A percentile compares a stretch with the other conserved stretches of the same genome.
phyloP scores from a whole-genome alignment of 2,329 filamentous ascomycete genomes.

The Phaeoacremonium minimum region DNA sequence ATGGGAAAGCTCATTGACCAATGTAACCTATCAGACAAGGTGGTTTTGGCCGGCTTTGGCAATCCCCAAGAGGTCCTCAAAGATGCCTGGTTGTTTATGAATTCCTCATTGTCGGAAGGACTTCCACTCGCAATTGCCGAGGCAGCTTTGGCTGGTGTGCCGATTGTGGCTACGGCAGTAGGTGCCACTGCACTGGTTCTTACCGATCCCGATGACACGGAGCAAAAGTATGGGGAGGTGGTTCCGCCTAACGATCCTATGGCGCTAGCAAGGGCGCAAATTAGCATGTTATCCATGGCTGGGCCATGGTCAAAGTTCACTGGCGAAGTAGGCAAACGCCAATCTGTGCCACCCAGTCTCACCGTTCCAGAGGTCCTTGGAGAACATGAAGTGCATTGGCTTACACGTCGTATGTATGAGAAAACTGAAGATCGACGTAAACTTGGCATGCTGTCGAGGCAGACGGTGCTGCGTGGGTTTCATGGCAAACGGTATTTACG shows the following conservation, averaged over 20 bases:
- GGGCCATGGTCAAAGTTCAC: constrained; percentile 58
- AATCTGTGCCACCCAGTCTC: constrained; percentile 22
- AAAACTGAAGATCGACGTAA: constrained; percentile 50
- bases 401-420: constrained; percentile 56
- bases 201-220: constrained; percentile 47
- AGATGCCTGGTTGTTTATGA: constrained; percentile 54
- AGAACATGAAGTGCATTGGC: constrained; percentile 42
- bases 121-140: constrained; percentile 54
- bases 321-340: constrained; percentile 36
- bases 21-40: constrained; percentile 45
- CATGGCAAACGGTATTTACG: constrained; percentile 55
- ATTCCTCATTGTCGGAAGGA: constrained; percentile 52
- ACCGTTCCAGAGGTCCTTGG: constrained; percentile 32
- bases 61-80: constrained; percentile 51
- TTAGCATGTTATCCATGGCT: constrained; percentile 56
- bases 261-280: constrained; percentile 56
- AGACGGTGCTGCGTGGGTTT: constrained; percentile 56
- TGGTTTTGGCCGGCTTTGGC: constrained; percentile 50
- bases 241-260: constrained; percentile 61
- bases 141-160: constrained; percentile 50
- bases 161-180: constrained; percentile 52
- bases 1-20: constrained; percentile 54
- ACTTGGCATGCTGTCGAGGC: constrained; percentile 53
- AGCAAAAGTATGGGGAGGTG: constrained; percentile 52
- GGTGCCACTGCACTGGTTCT: constrained; percentile 50